Evolutionary conservation across 768 basidiomycete species (phyloP).

Genomic region (Tephrocybe rancida): DNA sequence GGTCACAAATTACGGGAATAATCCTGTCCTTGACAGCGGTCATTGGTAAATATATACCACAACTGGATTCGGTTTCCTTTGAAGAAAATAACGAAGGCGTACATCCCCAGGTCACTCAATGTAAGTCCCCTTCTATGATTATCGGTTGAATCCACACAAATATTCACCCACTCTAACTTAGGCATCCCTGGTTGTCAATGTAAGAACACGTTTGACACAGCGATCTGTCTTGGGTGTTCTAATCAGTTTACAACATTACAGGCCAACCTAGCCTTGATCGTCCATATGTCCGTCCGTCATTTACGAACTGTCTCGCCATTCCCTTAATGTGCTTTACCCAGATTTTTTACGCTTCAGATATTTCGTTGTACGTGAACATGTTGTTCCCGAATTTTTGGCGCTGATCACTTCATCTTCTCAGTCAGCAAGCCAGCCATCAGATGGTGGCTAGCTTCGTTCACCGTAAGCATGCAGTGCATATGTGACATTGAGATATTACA

Average conservation of each 20-base stretch:
- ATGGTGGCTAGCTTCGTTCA: slow-evolving; percentile 5
- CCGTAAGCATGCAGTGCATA: background rate
- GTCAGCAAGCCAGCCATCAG: background rate
- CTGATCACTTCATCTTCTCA: background rate
- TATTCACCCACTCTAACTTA: background rate
- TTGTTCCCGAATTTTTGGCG: background rate
- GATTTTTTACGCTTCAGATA: slow-evolving; percentile 5
- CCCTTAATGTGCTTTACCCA: background rate
- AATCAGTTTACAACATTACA: background rate
- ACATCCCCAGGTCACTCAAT: background rate
- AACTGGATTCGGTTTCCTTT: background rate
- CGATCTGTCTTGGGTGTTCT: too few species aligned
- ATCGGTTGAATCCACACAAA: background rate
- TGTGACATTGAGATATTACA: background rate
- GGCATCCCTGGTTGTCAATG: background rate
- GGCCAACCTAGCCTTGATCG: background rate
- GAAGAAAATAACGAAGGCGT: background rate
- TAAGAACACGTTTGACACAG: background rate
- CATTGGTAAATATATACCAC: background rate
- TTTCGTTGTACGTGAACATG: background rate
- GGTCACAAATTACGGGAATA: slow-evolving; percentile 4
- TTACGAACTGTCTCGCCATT: too few species aligned
- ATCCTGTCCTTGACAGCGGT: background rate
- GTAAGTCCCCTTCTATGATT: background rate
- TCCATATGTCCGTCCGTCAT: background rate